phyloP scores from a whole-genome alignment of 768 basidiomycete species.

The Lactifluus volemus region DNA sequence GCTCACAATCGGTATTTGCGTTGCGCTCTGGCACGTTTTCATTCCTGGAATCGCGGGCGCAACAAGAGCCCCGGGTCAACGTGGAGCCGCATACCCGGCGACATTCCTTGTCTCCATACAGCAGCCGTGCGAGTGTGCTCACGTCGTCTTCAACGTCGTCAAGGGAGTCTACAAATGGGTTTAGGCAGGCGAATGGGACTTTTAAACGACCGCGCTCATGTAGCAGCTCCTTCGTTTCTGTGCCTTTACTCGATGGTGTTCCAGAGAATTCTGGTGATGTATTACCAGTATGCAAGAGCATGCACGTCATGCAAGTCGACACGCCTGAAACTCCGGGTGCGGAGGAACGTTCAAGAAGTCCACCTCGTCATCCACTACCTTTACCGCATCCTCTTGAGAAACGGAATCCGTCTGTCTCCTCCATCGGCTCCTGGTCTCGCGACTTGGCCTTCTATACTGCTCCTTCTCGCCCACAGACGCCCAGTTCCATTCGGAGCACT shows the following conservation, averaged over 20 bases:
- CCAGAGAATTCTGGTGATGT: not conserved
- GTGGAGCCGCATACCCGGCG: not conserved
- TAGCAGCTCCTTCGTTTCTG: conserved; percentile 13
- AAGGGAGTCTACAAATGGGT: not conserved
- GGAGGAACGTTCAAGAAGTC: not conserved
- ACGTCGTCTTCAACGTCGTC: conserved; percentile 17
- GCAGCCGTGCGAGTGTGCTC: conserved; percentile 11
- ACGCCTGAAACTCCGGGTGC: not conserved
- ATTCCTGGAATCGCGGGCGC: conserved; percentile 11
- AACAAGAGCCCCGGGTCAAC: not conserved
- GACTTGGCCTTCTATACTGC: conserved; percentile 11
- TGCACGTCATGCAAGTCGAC: conserved; percentile 16
- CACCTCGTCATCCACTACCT: not conserved
- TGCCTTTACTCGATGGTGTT: conserved; percentile 2
- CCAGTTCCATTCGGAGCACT: conserved; percentile 8
- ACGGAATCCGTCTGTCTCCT: conserved; percentile 8
- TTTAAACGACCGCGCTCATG: conserved; percentile 9
- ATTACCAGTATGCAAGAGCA: conserved; percentile 5
- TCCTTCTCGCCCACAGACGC: conserved; percentile 13
- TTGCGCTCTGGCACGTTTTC: conserved; percentile 18
- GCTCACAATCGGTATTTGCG: conserved; percentile 26
- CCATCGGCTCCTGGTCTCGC: conserved; percentile 11
- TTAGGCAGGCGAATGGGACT: not conserved
- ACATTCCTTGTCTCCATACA: conserved; percentile 6
- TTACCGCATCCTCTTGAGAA: conserved; percentile 1